Base-by-base conservation (phyloP, 257 asterid genomes). In the Nicotiana otophora region DNA sequence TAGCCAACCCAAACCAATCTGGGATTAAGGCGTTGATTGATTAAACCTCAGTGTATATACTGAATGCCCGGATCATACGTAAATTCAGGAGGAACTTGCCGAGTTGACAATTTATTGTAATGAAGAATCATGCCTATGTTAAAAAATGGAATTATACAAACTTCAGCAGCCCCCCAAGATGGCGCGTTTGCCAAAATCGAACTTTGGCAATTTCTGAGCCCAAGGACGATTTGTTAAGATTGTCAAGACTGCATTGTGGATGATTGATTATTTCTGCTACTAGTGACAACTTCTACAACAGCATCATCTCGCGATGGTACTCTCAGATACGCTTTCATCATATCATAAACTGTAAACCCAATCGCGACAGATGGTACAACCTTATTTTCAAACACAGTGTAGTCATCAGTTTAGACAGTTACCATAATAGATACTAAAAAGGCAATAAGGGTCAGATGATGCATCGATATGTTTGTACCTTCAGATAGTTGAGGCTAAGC, bases 331-430 rank as follows among this genome's bases (percentile, higher is more conserved):
- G 92, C 90, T 88, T 94, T 95, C 97, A 93, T 86, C 68, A 88
- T 79, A 84, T 95, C 98, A 31, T 95, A 95, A 20, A 92, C 92
- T 7, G 99, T 94, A 55, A 95, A 95, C 53, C 99, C 99, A 58
- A 95, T 95, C 6, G 99, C 99, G 16, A 95, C 99, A 0, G 99
- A 95, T 46, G 99, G 99, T 39, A 92, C 97, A 67, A 93, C 99
- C 99, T 95, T 90, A 86, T 85, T 34, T 76, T 68, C 36, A 81
- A 17, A 57, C 42, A 48, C 54, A 30, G 57, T 15, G n/a, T 6
- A 55, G 19, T 28, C 19, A 80, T 67, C 83, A 83, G 69, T 42
- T 36, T 42, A 42, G 11, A 42, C 51, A 42, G 51, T 5, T 34
- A 70, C 79, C 62, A 55, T 62, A 42, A 16, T 12, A 53, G 53